Base-by-base conservation (phyloP, 2,329 filamentous ascomycete genomes). In the Colletotrichum sublineola region DNA sequence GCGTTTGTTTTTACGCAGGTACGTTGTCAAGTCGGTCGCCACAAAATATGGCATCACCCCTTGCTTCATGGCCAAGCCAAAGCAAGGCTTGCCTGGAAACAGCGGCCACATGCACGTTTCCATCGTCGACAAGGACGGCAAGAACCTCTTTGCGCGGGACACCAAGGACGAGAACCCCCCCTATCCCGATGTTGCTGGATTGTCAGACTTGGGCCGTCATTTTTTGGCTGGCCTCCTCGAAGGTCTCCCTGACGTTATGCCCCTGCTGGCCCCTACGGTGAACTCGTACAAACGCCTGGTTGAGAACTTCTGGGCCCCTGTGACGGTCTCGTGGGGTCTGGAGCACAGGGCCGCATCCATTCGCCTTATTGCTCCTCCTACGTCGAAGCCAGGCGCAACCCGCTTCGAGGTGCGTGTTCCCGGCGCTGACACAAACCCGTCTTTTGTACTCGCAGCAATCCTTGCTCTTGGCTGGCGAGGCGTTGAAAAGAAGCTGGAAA, bases 241-340 rank as follows among this genome's bases (percentile, higher is more conserved):
- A 33, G 96, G 96, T 18, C 88, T 99, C 5, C 94, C 96, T 2
- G 94, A 98, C 79, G 90, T 98, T 76, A 99, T 99, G 96, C 96
- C 96, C 0, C 86, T 98, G 71, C 87, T 99, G 15, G 96, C 96
- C 0, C 96, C 96, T 0, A 99, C 94, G 1, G 90, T 99, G 79
- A 99, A 99, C 87, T 97, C 94, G 74, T 99, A 99, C 87, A 99
- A 99, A 84, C 92, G 96, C 4, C 88, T 99, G 0, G 96, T 99
- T 2, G 96, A 99, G 85, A 98, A 98, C 84, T 98, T 98, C 84
- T 99, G 96, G 96, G 96, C 96, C 0, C 96, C 96, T 0, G 96
- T 99, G 7, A 98, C 96, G 0, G 96, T 98, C 0, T 97, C 94
- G 0, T 99, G 96, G 96, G 96, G 96, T 0, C 85, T 98, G 6